Percentiles rank a stretch among this genome's conserved stretches.
Conservation (phyloP, 371 early-diverging fungal species). For the Phascolomyces articulosus region DNA sequence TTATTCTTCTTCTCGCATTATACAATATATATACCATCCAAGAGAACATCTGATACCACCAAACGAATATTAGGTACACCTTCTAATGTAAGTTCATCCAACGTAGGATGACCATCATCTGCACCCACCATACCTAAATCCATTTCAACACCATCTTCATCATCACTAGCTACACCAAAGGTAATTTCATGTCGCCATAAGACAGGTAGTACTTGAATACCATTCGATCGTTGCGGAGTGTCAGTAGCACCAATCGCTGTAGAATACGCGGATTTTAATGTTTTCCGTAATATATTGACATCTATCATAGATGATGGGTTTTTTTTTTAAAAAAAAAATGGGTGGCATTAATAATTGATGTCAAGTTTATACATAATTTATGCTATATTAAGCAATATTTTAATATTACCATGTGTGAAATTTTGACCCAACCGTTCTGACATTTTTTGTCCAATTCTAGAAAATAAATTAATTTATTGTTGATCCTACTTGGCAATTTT, state of each 20-base stretch:
- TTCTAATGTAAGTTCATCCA: constrained; percentile 81
- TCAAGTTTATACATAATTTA: too few species aligned
- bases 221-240: constrained; percentile 41
- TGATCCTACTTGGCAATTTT: too few species aligned
- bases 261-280: constrained; percentile 63
- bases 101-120: constrained; percentile 67
- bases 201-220: constrained; percentile 86
- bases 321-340: too few species aligned
- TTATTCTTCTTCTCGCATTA: neutral
- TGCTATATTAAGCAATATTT: neutral
- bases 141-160: constrained; percentile 48
- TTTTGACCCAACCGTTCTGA: constrained; percentile 74
- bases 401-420: constrained; percentile 70
- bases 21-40: constrained; percentile 67
- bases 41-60: constrained; percentile 80
- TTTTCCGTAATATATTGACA: constrained; percentile 73
- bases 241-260: constrained; percentile 29
- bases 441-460: constrained; percentile 83
- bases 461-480: neutral
- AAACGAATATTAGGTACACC: constrained; percentile 83
- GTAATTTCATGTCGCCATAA: constrained; percentile 82
- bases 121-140: constrained; percentile 57
- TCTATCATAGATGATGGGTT: constrained; percentile 30
- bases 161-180: constrained; percentile 66
- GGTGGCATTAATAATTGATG: too few species aligned